A percentile compares a stretch with the other conserved stretches of the same genome.
These are phyloP conservation scores for Lipomyces yamadae DNA, from an alignment of 805 yeast species.

Conservation along the genomic window DNA sequence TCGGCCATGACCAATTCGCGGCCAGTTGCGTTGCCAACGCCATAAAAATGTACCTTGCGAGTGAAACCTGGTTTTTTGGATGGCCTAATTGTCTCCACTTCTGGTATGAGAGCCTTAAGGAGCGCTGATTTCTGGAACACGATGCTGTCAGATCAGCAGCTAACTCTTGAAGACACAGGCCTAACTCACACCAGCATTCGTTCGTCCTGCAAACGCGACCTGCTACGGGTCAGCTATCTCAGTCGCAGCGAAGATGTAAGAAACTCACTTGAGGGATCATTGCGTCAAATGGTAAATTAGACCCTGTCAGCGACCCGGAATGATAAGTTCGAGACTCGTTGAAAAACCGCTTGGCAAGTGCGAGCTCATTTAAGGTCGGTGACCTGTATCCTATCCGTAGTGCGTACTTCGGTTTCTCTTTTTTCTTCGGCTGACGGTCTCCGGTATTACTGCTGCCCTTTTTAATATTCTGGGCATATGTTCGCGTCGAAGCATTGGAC, in stretches of 20 bases:
- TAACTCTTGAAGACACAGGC: too few species aligned
- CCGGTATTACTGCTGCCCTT: neutral
- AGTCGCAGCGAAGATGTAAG: neutral
- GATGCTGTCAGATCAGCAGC: neutral
- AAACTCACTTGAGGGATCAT: conserved; percentile 17
- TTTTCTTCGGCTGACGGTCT: neutral
- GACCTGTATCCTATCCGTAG: neutral
- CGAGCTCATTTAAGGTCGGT: neutral
- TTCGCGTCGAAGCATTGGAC: neutral
- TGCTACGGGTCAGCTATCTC: conserved; percentile 4
- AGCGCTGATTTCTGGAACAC: conserved; percentile 20
- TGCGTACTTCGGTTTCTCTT: neutral
- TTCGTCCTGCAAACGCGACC: conserved; percentile 31
- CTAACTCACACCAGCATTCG: conserved; percentile 29
- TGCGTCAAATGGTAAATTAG: conserved; percentile 10
- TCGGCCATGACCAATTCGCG: conserved; percentile 71
- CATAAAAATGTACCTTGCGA: conserved; percentile 14
- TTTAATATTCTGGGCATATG: neutral
- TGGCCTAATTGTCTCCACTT: neutral
- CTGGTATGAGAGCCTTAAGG: conserved; percentile 6
- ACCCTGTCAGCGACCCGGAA: neutral
- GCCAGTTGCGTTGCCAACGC: conserved; percentile 55
- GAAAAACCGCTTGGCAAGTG: conserved; percentile 5
- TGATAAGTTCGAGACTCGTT: neutral
- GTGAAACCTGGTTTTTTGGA: conserved; percentile 31